These are phyloP conservation scores for Heritiera fomes DNA, from an alignment of 345 rosid genomes.

Conservation along the genomic window DNA sequence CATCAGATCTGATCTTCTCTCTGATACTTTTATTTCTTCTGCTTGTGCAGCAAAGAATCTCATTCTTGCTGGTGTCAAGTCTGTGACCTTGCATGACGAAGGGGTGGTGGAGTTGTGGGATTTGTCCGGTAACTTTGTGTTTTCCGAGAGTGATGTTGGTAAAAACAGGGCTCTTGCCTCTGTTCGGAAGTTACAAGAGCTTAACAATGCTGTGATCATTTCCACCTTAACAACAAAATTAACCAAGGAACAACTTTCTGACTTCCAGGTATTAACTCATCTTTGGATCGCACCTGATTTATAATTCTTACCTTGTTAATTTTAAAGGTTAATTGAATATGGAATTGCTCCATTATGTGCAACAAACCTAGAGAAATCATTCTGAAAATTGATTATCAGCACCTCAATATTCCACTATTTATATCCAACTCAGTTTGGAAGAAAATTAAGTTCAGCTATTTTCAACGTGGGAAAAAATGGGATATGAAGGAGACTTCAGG, in stretches of 20 bases:
- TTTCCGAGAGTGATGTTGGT: slow-evolving; percentile 81
- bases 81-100: slow-evolving; percentile 94
- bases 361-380: slow-evolving; percentile 1
- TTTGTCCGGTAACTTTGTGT: slow-evolving; percentile 80
- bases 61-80: slow-evolving; percentile 96
- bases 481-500: background rate
- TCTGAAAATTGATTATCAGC: background rate
- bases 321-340: background rate
- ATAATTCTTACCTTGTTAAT: background rate
- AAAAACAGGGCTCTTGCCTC: slow-evolving; percentile 95
- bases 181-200: slow-evolving; percentile 93
- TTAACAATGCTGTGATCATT: slow-evolving; percentile 81
- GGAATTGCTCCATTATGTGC: background rate
- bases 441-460: background rate
- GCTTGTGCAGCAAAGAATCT: slow-evolving; percentile 85
- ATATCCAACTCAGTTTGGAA: background rate
- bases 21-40: background rate
- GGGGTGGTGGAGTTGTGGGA: slow-evolving; percentile 87
- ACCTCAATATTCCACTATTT: background rate
- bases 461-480: background rate
- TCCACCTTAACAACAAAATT: slow-evolving; percentile 67
- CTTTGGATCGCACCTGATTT: background rate
- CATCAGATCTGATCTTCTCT: background rate
- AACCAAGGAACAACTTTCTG: slow-evolving; percentile 74
- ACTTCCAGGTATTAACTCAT: slow-evolving; percentile 63